Conservation (phyloP, 1,139 yeast species). For the Candida anutae region DNA sequence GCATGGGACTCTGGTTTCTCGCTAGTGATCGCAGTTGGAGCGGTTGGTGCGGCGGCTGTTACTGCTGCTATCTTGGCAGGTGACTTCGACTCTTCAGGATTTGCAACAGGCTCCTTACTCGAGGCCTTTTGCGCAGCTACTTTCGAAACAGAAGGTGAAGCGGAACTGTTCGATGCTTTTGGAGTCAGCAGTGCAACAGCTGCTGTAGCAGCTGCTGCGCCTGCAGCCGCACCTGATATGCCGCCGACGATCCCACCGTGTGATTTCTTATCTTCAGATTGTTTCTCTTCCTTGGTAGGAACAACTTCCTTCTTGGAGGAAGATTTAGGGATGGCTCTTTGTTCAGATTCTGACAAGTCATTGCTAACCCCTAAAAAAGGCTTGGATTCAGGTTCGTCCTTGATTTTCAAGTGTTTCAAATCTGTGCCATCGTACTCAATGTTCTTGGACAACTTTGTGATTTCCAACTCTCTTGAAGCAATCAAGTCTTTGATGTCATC, state of each 20-base stretch:
- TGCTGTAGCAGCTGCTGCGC: constrained; percentile 6
- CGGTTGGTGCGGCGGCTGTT: too few relatives aligned
- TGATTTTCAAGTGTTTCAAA: constrained; percentile 6
- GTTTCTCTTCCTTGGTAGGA: constrained; percentile 1
- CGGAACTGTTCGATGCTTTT: too few relatives aligned
- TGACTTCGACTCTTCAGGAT: too few relatives aligned
- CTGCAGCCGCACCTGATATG: constrained; percentile 8
- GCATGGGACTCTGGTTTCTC: too few relatives aligned
- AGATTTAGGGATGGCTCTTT: constrained; percentile 7
- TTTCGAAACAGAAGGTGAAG: too few relatives aligned
- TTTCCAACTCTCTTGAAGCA: constrained; percentile 30
- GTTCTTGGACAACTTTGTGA: constrained; percentile 25
- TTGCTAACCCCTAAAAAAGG: constrained; percentile 18
- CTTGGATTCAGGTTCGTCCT: constrained; percentile 8
- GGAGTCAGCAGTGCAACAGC: constrained; percentile 3
- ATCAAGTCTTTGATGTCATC: constrained; percentile 28
- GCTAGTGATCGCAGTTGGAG: too few relatives aligned
- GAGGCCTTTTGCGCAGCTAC: too few relatives aligned
- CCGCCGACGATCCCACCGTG: constrained; percentile 8
- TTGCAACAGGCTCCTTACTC: too few relatives aligned
- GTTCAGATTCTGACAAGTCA: constrained; percentile 11
- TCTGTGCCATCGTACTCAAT: constrained; percentile 27
- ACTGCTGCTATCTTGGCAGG: too few relatives aligned
- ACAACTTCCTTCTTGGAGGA: background rate
- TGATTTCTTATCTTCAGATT: constrained; percentile 5